These are phyloP conservation scores for Glycine tomentella DNA, from an alignment of 306 rosid species.

Conservation along the genomic window DNA sequence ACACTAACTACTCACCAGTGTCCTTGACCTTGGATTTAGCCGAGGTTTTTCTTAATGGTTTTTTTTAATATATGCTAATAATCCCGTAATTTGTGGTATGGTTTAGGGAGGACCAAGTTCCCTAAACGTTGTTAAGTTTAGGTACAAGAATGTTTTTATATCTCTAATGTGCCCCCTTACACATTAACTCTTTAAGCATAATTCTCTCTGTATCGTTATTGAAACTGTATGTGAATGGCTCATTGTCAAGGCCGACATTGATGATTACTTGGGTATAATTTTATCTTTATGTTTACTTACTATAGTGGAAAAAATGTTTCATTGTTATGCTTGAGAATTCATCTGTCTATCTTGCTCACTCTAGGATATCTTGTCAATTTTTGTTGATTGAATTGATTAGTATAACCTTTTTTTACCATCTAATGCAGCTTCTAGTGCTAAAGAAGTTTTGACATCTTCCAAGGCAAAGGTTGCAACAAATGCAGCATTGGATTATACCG, in stretches of 20 bases:
- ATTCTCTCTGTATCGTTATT: constrained; percentile 75
- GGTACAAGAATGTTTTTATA: background rate
- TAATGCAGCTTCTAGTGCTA: constrained; percentile 79
- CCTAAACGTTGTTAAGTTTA: constrained; percentile 13
- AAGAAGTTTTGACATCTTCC: constrained; percentile 71
- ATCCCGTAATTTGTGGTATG: background rate
- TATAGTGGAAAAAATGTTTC: constrained; percentile 29
- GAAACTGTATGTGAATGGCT: constrained; percentile 94
- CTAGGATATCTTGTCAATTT: constrained; percentile 33
- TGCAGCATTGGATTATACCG: constrained; percentile 77
- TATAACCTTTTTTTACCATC: constrained; percentile 40
- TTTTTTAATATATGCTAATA: constrained; percentile 10
- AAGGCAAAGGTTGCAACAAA: constrained; percentile 66
- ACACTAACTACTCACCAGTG: constrained; percentile 27
- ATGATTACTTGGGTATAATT: constrained; percentile 84
- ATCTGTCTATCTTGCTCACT: constrained; percentile 30
- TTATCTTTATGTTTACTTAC: constrained; percentile 24
- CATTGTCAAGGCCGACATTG: constrained; percentile 94
- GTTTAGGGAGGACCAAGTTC: background rate
- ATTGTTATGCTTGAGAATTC: constrained; percentile 30
- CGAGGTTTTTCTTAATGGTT: background rate
- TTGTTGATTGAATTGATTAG: constrained; percentile 46
- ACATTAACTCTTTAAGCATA: constrained; percentile 1
- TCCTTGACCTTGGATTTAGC: constrained; percentile 25
- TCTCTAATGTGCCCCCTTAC: no score